Evolutionary conservation across 352 stramenopile genomes (phyloP), one percentile per base, ranked within the genome.

Genomic region (Phytophthora podocarpi): DNA sequence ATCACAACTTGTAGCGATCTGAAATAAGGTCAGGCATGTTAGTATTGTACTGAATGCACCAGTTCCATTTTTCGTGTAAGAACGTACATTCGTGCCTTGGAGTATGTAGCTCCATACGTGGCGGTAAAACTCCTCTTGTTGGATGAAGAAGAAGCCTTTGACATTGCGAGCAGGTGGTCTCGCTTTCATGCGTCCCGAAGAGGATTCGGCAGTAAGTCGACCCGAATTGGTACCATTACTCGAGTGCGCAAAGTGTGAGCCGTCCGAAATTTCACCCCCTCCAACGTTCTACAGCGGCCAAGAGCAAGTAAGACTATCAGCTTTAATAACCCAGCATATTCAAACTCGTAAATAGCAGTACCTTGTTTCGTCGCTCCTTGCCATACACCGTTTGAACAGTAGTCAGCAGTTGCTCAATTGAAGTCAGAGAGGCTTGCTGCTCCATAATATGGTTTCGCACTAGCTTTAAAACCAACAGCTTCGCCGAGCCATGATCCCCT

Each of bases 111-210:
- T 65, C 83, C 83, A 92, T 18, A 90, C 59, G 40, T 86, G 43
- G 4, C 68, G 54, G 12, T 77, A 78, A 59, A 92, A 84, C 1
- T 92, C 83, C n/a, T 64, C 46, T 36, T 92, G 83, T 16, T 74
- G 63, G 11, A 89, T 74, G 16, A 83, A 56, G 8, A 82, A 41
- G 31, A 85, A 71, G 0, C 80, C 81, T 30, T 57, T 67, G 13
- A 45, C 50, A 50, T 89, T 90, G 21, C 75, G 73, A 59, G 36
- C 32, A 47, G 41, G 50, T 31, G 18, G 16, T 21, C 10, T 54
- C 24, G 20, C 7, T 47, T 24, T 67, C 2, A 15, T 35, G 11
- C 12, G 21, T 24, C 18, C 27, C 15, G 8, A 28, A n/a, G 23
- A 26, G n/a, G 16, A 31, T 16, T 30, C 18, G 24, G 32, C 41